Base-by-base conservation (phyloP, 495 filamentous ascomycete genomes). In the Penicillium desertorum region DNA sequence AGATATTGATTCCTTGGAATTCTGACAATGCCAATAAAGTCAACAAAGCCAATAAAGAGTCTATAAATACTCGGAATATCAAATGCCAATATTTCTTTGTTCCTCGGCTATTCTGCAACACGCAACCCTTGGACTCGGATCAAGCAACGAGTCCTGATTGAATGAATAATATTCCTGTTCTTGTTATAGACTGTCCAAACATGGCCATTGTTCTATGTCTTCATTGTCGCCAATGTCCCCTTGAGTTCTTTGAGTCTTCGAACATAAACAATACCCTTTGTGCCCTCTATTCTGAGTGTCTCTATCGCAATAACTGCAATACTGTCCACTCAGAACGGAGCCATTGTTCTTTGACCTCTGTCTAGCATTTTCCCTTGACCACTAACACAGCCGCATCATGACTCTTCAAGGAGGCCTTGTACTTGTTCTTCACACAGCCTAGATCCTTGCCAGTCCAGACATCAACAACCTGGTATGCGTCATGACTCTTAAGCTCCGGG, bases 381-480 rank as follows among this genome's bases (percentile, higher is more conserved):
- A 78, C 61, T 34, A 80, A 66, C 36, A 71, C 79, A 7, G 75
- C 76, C 5, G 74, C 79, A 71, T 83, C 81, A 71, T 85, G 80
- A 11, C 67, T 66, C 39, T 63, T 66, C 44, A 84, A 62, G 41
- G 66, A 51, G 3, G 67, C 62, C 14, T 62, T 66, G 48, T 79
- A 68, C 44, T 71, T 48, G 2, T 64, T 62, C 47, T 71, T 57
- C 7, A 78, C 66, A 66, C 76, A 83, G 20, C 76, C 83, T 66
- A 79, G 66, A 44, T 73, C 60, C 66, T 75, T 64, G 0, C 77
- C 80, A 7, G 74, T 79, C 83, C 83, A 86, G 19, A 75, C 74
- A 74, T 86, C 76, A 34, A 62, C 68, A 4, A 87, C 77, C 11
- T 69, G 63, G 51, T 81, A 86, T 37, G 68, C 72, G 37, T 64